phyloP scores from a whole-genome alignment of 495 filamentous ascomycete species.

The Pyronema domesticum region DNA sequence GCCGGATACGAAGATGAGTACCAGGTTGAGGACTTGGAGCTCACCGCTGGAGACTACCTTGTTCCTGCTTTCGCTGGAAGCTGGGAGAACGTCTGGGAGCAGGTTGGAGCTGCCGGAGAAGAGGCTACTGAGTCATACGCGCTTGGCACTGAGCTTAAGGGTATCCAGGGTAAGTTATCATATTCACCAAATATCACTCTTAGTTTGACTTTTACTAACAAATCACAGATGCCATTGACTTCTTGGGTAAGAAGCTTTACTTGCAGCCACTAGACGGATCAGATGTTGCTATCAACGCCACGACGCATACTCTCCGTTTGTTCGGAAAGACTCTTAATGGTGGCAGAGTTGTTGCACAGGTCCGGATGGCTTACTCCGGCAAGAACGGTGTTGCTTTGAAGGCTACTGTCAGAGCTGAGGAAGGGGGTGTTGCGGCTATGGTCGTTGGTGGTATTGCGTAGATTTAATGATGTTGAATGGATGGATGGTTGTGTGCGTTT shows the following conservation, averaged over 20 bases:
- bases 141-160: slow-evolving; percentile 63
- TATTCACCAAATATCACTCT: slow-evolving; percentile 23
- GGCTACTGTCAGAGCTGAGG: slow-evolving; percentile 76
- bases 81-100: slow-evolving; percentile 95
- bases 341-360: slow-evolving; percentile 67
- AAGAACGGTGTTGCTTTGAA: slow-evolving; percentile 91
- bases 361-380: slow-evolving; percentile 84
- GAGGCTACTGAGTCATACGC: slow-evolving; percentile 85
- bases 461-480: slow-evolving; percentile 2
- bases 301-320: slow-evolving; percentile 86
- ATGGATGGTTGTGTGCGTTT: neutral
- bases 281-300: slow-evolving; percentile 68
- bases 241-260: slow-evolving; percentile 67
- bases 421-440: slow-evolving; percentile 73
- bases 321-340: slow-evolving; percentile 90
- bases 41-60: slow-evolving; percentile 82
- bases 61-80: slow-evolving; percentile 82
- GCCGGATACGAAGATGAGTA: slow-evolving; percentile 93
- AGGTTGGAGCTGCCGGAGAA: slow-evolving; percentile 71
- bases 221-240: slow-evolving; percentile 71
- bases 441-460: slow-evolving; percentile 74
- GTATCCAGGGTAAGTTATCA: slow-evolving; percentile 61
- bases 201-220: slow-evolving; percentile 3
- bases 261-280: slow-evolving; percentile 88
- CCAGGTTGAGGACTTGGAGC: slow-evolving; percentile 84